These are phyloP conservation scores for Phialophora expanda DNA, from an alignment of 2,329 filamentous ascomycete genomes.

Conservation along the genomic window DNA sequence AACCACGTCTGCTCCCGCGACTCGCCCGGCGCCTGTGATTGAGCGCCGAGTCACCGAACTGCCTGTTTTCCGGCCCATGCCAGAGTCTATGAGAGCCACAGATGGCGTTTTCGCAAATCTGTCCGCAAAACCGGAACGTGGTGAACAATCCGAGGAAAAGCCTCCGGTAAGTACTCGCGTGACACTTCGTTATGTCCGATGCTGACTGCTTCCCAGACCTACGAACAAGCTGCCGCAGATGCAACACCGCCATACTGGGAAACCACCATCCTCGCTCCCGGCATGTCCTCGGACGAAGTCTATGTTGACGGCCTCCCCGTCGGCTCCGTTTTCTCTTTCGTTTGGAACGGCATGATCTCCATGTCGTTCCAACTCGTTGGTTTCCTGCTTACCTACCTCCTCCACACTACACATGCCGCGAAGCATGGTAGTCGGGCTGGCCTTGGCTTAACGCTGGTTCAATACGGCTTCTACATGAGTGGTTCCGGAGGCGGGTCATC, in stretches of 20 bases:
- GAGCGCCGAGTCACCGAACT: conserved; percentile 60
- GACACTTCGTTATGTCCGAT: background rate
- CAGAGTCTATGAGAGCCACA: conserved; percentile 60
- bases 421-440: conserved; percentile 97
- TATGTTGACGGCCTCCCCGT: conserved; percentile 95
- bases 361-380: conserved; percentile 97
- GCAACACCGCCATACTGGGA: conserved; percentile 98
- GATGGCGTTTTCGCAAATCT: conserved; percentile 98
- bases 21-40: conserved; percentile 40
- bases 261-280: conserved; percentile 94
- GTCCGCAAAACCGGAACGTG: conserved; percentile 83
- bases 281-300: conserved; percentile 89
- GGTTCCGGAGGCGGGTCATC: conserved; percentile 56
- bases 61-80: conserved; percentile 53
- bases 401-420: conserved; percentile 96
- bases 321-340: conserved; percentile 81
- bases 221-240: conserved; percentile 97
- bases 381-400: conserved; percentile 95
- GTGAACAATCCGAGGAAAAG: conserved; percentile 83
- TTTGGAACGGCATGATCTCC: conserved; percentile 85
- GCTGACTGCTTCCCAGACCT: conserved; percentile 68
- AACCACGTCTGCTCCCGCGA: conserved; percentile 11
- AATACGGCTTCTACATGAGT: conserved; percentile 97
- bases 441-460: conserved; percentile 90
- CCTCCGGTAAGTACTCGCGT: conserved; percentile 74